These are phyloP conservation scores for Serpula lacrymans DNA, from an alignment of 768 basidiomycete species.

Conservation along the genomic window DNA sequence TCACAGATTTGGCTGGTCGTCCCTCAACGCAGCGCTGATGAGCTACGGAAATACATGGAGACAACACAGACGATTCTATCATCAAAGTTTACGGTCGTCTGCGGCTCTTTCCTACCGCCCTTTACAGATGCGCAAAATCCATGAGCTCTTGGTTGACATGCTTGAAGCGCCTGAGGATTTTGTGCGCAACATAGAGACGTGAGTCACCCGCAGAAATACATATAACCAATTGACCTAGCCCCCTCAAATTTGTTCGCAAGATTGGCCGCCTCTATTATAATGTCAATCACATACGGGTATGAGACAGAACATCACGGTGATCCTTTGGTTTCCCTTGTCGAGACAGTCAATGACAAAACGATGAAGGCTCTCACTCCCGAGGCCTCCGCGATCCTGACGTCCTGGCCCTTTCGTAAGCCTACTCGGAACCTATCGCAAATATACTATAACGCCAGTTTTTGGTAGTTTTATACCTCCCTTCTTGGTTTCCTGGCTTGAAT, in stretches of 20 bases:
- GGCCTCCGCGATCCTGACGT: slow-evolving; percentile 1
- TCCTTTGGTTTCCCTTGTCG: not conserved
- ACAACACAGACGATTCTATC: slow-evolving; percentile 18
- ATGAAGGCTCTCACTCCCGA: too few species aligned
- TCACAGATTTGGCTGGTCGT: too few species aligned
- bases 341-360: too few species aligned
- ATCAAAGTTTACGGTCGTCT: slow-evolving; percentile 21
- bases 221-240: too few species aligned
- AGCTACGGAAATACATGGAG: not conserved
- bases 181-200: too few species aligned
- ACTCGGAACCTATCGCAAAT: too few species aligned
- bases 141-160: slow-evolving; percentile 14
- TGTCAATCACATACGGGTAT: slow-evolving; percentile 3
- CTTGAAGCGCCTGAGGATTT: slow-evolving; percentile 5
- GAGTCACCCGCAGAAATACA: too few species aligned
- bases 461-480: slow-evolving; percentile 16
- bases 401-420: slow-evolving; percentile 4
- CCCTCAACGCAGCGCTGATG: too few species aligned
- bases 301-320: not conserved
- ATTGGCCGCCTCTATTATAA: not conserved
- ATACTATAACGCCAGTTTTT: not conserved
- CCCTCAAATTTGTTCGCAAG: too few species aligned
- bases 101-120: slow-evolving; percentile 9
- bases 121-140: slow-evolving; percentile 16
- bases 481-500: slow-evolving; percentile 8